Evolutionary conservation across 1,284 basidiomycete genomes (phyloP), one percentile per base, ranked within the genome.

Genomic region (Pseudozyma sp.): DNA sequence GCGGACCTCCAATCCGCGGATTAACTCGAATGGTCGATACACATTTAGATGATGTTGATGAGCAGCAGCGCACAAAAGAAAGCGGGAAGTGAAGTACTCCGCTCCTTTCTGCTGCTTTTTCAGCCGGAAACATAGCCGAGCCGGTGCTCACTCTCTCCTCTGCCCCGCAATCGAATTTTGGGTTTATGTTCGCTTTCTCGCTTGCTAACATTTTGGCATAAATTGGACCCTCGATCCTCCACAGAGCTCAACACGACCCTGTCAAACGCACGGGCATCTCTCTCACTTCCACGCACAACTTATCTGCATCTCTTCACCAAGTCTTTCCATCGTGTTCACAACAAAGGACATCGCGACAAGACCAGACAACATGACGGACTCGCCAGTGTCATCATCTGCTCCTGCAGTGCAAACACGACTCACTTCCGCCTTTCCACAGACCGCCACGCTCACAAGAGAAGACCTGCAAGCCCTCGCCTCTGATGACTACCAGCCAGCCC

Each of bases 391-490:
- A 1, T 55, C 70, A 25, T 49, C 63, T 11, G 45, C 19, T 3
- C 21, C 63, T 11, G 45, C 19, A 5, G n/a, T 66, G 3, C 66
- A 74, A 35, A 74, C 71, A 3, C 61, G 71, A n/a, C 68, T 77
- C 13, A 77, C 75, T n/a, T 47, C 56, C 48, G 44, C 70, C 31
- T 83, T 77, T 59, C 82, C 82, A 7, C 39, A 69, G 31, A 61
- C 69, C 39, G 66, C 76, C 19, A 21, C 42, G 12, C 70, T 83
- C 16, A 39, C 68, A 7, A 59, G 82, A 11, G 63, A 77, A 34
- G 78, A 81, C 40, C 61, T 83, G 18, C 59, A 68, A 50, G 61
- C 66, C 10, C 70, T 83, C 4, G 60, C 75, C 2, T 66, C 54
- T 42, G 60, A 68, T 13, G 57, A 66, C 18, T 45, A 68, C 7